Conservation (phyloP, 2,329 filamentous ascomycete genomes). For the Hypoxylon sp. region DNA sequence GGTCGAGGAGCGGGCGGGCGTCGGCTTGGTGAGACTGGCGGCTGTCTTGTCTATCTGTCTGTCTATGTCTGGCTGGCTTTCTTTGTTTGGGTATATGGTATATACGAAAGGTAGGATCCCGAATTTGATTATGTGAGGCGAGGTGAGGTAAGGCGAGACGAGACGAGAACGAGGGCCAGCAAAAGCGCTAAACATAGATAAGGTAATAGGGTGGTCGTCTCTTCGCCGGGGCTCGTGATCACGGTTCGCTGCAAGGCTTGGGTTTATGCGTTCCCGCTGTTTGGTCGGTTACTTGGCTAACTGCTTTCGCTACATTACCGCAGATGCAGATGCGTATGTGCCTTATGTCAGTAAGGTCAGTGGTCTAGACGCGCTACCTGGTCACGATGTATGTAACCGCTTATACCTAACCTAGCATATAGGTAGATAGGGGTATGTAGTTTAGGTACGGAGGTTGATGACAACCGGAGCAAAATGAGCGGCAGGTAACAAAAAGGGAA, state of each 20-base stretch:
- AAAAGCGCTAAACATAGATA: not conserved
- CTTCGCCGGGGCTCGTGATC: conserved; percentile 40
- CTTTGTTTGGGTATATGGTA: not conserved
- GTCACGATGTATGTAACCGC: conserved; percentile 12
- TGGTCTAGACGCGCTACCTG: not conserved
- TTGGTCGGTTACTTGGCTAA: conserved; percentile 35
- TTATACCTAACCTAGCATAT: not conserved
- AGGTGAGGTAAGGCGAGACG: conserved; percentile 11
- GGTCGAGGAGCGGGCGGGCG: not conserved
- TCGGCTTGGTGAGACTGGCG: conserved; percentile 9
- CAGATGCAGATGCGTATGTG: not conserved
- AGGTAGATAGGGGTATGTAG: not conserved
- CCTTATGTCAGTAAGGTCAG: no score
- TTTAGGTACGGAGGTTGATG: not conserved
- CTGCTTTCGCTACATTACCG: not conserved
- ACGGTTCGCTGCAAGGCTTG: conserved; percentile 37
- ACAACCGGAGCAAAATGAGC: not conserved
- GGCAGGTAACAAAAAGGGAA: conserved; percentile 7
- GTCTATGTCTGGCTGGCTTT: conserved; percentile 1
- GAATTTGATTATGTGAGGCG: conserved; percentile 35
- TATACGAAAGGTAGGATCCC: conserved; percentile 4
- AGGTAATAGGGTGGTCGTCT: conserved; percentile 18
- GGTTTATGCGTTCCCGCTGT: conserved; percentile 32
- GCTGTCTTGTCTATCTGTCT: conserved; percentile 11
- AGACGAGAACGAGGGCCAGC: not conserved